Evolutionary conservation across 2,329 filamentous ascomycete species (phyloP), one percentile per base, ranked within the genome.

Genomic region (Fusarium palustre): DNA sequence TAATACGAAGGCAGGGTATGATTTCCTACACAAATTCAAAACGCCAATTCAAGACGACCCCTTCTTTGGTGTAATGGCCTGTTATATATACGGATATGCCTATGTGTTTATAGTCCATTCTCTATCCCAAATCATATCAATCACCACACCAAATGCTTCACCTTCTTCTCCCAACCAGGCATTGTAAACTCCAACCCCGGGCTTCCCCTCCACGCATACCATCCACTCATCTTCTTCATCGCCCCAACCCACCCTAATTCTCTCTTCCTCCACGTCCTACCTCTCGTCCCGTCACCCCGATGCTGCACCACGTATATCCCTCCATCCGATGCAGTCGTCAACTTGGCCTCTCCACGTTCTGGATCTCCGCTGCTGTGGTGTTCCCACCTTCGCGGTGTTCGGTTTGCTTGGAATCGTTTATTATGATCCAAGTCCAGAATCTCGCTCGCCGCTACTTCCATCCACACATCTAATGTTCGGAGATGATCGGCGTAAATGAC

Each of bases 401-500:
- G 20, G 15, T 45, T 38, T 39, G 64, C 66, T 5, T 69, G 42
- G 6, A 69, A 69, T n/a, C 55, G 53, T 10, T 15, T 65, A 5
- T 54, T 62, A 18, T 52, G 56, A 49, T 73, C 77, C 63, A 59
- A 73, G 45, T 75, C 71, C 3, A 74, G 57, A 12, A 69, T 65
- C 18, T 75, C 73, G 28, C 69, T 74, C 8, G 74, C 74, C 3
- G 75, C 73, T 5, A 82, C 78, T 64, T 84, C 82, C 25, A 83
- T 79, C 81, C 83, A 85, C 11, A 85, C 82, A 68, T 84, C 79
- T 36, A 78, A 74, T 43, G 76, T 80, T 42, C 84, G 80, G 45
- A 86, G 78, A 42, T 81, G 80, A 63, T 86, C 84, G 11, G 83
- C 79, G 68, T 86, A 84, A 56, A 86, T 84, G 56, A 85, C 67